A percentile compares a stretch with the other conserved stretches of the same genome.
Evolutionary conservation across 805 yeast genomes (phyloP).

Genomic region (Metschnikowia kunwiensis): DNA sequence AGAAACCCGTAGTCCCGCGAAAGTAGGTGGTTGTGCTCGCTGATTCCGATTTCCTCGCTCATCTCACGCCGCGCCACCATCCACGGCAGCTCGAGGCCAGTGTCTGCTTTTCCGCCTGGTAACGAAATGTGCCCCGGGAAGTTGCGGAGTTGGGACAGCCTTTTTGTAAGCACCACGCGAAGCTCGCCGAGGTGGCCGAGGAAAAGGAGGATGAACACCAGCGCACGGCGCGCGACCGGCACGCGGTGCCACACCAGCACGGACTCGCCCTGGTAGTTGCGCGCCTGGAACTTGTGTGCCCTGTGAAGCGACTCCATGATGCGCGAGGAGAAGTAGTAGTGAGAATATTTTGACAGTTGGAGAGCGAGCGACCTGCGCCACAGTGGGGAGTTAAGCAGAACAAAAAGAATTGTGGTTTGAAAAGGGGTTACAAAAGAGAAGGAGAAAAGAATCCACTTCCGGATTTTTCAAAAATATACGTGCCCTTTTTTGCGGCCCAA

Average conservation of each 20-base stretch:
- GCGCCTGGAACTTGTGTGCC: constrained; percentile 15
- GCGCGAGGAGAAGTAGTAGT: not conserved
- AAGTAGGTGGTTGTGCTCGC: constrained; percentile 45
- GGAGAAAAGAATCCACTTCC: too few species aligned
- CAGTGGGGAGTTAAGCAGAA: not conserved
- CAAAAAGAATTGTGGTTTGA: not conserved
- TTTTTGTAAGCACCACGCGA: constrained; percentile 71
- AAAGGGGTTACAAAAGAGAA: too few species aligned
- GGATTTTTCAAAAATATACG: too few species aligned
- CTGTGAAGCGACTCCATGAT: constrained; percentile 5
- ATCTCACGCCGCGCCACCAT: constrained; percentile 79
- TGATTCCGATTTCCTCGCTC: constrained; percentile 81
- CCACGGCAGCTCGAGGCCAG: constrained; percentile 60
- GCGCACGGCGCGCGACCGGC: constrained; percentile 69
- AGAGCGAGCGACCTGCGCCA: not conserved
- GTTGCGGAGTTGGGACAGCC: constrained; percentile 64
- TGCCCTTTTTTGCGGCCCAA: too few species aligned
- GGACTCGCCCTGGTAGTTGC: constrained; percentile 27
- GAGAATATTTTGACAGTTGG: not conserved
- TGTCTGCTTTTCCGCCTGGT: constrained; percentile 93
- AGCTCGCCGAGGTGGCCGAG: constrained; percentile 71
- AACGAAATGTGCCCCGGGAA: constrained; percentile 90
- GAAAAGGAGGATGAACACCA: constrained; percentile 74
- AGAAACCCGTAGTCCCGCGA: constrained; percentile 47
- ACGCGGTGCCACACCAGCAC: constrained; percentile 57